These are phyloP conservation scores for Globomyces sp. DNA, from an alignment of 371 early-diverging fungal species.

Conservation along the genomic window DNA sequence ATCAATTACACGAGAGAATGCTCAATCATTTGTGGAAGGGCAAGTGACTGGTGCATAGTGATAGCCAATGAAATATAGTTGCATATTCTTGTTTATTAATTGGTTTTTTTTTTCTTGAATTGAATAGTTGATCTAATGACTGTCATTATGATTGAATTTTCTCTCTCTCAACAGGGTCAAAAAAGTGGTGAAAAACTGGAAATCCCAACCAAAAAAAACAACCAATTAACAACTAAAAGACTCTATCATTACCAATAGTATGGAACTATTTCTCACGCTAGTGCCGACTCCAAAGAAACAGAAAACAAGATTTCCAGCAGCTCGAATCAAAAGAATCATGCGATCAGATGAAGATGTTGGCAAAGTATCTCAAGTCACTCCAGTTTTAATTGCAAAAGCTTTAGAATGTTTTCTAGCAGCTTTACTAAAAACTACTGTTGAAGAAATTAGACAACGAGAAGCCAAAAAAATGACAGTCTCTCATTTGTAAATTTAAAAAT, in stretches of 20 bases:
- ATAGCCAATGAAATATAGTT: neutral
- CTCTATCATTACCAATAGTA: too few species aligned
- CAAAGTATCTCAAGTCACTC: slow-evolving; percentile 97
- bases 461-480: slow-evolving; percentile 81
- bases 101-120: too few species aligned
- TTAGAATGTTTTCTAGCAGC: slow-evolving; percentile 93
- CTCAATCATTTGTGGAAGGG: slow-evolving; percentile 41
- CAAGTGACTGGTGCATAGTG: slow-evolving; percentile 6
- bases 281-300: slow-evolving; percentile 6
- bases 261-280: neutral
- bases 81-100: neutral
- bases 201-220: too few species aligned
- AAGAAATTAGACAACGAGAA: slow-evolving; percentile 73
- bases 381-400: slow-evolving; percentile 93
- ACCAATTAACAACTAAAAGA: too few species aligned
- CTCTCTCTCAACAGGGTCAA: too few species aligned
- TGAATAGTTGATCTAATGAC: too few species aligned
- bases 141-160: too few species aligned
- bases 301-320: slow-evolving; percentile 34
- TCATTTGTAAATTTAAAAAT: slow-evolving; percentile 67
- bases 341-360: slow-evolving; percentile 99
- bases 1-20: slow-evolving; percentile 40
- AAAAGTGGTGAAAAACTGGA: too few species aligned
- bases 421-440: slow-evolving; percentile 81
- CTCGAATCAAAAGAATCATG: slow-evolving; percentile 99